Base-by-base conservation (phyloP, 129 eudicot species). In the Scalesia atractyloides region DNA sequence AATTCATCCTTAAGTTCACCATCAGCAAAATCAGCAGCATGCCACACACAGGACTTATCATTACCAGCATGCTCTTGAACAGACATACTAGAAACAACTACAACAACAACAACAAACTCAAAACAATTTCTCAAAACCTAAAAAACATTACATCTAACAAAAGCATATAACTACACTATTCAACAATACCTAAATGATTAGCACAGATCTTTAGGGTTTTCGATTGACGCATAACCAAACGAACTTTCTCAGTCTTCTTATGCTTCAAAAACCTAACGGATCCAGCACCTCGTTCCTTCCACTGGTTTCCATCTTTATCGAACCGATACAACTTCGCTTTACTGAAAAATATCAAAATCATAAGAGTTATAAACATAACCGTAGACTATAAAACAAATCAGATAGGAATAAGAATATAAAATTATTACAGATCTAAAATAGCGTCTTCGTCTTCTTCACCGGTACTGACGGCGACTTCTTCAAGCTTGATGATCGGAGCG, bases 281-380 rank as follows among this genome's bases (percentile, higher is more conserved):
- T n/a, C 92, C 96, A 62, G 88, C 86, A n/a, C 96, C 92, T 63
- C 92, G 77, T 78, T 89, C 96, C 33, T 89, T 89, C 96, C 96
- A 89, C 84, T 84, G 92, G 68, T 89, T 89, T 63, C 92, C 96
- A 0, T 84, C 96, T 57, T 84, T 86, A 77, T 86, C 96, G 24
- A 86, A 89, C 19, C 96, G 82, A 75, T 89, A 86, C 37, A 89
- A 83, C 81, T 89, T 89, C 49, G 96, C 79, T 24, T 24, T 24
- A 24, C 30, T 24, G 2, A 24, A 24, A 1, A 0, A 24, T 24
- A 24, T 24, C 30, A 24, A 1, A 24, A 24, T 24, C 30, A 37
- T 36, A 37, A 5, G 52, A 11, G 60, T 24, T 61, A 22, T 7
- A 16, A 39, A 60, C 48, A 9, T 53, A 58, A 24, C 33, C 2